Percentiles rank a stretch among this genome's conserved stretches.
Evolutionary conservation across 495 filamentous ascomycete genomes (phyloP).

Genomic region (Pseudomonodictys pantanalensis): DNA sequence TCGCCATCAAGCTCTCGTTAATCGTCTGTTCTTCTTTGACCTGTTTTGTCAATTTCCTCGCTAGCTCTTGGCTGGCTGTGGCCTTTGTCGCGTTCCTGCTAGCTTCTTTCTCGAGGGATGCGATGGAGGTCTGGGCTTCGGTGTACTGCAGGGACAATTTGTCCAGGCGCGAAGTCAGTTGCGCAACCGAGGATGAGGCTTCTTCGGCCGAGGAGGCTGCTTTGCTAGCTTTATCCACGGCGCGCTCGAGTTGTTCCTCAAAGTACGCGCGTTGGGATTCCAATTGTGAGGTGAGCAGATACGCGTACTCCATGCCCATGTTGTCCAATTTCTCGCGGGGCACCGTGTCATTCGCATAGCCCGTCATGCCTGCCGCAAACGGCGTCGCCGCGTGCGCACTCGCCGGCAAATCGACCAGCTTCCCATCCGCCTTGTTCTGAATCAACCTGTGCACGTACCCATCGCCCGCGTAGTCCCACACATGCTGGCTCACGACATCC

Average conservation of each 20-base stretch:
- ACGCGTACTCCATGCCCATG: slow-evolving; percentile 90
- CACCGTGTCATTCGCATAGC: slow-evolving; percentile 63
- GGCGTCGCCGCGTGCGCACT: slow-evolving; percentile 17
- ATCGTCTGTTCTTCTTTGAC: slow-evolving; percentile 87
- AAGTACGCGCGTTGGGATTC: slow-evolving; percentile 92
- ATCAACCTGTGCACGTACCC: slow-evolving; percentile 95
- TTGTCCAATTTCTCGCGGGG: slow-evolving; percentile 88
- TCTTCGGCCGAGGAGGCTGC: slow-evolving; percentile 64
- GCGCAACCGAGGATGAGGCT: slow-evolving; percentile 54
- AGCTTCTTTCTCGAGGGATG: slow-evolving; percentile 65
- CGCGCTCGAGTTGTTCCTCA: slow-evolving; percentile 86
- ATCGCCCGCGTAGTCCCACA: slow-evolving; percentile 96
- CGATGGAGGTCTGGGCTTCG: slow-evolving; percentile 55
- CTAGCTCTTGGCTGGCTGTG: slow-evolving; percentile 68
- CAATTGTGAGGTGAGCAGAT: slow-evolving; percentile 85
- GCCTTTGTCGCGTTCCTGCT: slow-evolving; percentile 64
- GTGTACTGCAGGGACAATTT: slow-evolving; percentile 56
- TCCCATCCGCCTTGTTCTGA: slow-evolving; percentile 84
- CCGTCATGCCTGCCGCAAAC: slow-evolving; percentile 28
- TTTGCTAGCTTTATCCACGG: slow-evolving; percentile 82
- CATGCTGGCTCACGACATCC: slow-evolving; percentile 86
- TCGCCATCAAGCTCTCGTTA: slow-evolving; percentile 70
- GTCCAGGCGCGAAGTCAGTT: slow-evolving; percentile 52
- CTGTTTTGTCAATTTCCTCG: slow-evolving; percentile 69
- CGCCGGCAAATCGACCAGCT: slow-evolving; percentile 78